Percentiles rank a stretch among this genome's conserved stretches.
phyloP scores from a whole-genome alignment of 257 asterid genomes.

The Primulina huaijiensis region DNA sequence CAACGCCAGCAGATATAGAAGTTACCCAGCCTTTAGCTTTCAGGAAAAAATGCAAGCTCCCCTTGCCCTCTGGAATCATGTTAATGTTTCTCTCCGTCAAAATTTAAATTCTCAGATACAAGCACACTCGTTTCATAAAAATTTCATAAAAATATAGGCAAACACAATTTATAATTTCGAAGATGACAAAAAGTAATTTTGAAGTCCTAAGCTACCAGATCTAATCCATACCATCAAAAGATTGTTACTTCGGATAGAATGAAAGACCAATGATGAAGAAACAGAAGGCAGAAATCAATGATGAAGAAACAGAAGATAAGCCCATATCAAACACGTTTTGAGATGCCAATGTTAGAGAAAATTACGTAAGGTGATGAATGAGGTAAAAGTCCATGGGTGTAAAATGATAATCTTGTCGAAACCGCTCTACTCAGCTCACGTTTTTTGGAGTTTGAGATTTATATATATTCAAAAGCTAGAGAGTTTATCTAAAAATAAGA shows the following conservation, averaged over 20 bases:
- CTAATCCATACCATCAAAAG: conserved; percentile 12
- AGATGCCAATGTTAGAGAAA: neutral
- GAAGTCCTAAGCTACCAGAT: conserved; percentile 4
- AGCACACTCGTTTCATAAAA: neutral
- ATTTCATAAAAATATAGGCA: neutral
- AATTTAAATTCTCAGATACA: conserved; percentile 20
- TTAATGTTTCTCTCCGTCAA: conserved; percentile 25
- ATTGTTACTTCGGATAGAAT: neutral
- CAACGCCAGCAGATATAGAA: conserved; percentile 92
- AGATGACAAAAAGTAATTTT: conserved; percentile 3
- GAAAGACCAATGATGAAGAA: conserved; percentile 6
- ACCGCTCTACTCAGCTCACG: too few relatives aligned
- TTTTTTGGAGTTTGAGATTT: too few relatives aligned
- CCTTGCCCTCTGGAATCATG: conserved; percentile 85
- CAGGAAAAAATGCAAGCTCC: conserved; percentile 80
- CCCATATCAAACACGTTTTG: conserved; percentile 12
- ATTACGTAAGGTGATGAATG: too few relatives aligned
- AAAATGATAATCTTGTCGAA: too few relatives aligned
- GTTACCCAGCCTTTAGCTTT: conserved; percentile 86
- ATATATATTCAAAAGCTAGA: too few relatives aligned
- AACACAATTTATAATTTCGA: conserved; percentile 5
- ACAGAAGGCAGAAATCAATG: conserved; percentile 12
- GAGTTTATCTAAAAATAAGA: too few relatives aligned
- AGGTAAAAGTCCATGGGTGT: too few relatives aligned
- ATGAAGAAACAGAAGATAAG: neutral